A percentile compares a stretch with the other conserved stretches of the same genome.
Conservation (phyloP, 1,139 yeast genomes). For the Pichia norvegensis region DNA sequence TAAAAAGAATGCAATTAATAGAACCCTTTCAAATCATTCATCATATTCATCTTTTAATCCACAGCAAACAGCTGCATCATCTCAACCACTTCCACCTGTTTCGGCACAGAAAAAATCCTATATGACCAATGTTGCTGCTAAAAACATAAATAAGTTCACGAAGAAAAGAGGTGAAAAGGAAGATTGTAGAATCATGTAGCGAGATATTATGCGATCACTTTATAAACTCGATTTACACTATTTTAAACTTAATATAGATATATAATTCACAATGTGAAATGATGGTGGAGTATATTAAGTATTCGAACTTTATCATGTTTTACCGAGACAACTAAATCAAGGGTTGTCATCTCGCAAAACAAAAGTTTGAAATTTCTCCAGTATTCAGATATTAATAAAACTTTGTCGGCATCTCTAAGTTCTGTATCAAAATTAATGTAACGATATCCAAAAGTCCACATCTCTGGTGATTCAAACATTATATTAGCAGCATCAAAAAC, state of each 20-base stretch:
- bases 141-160: constrained; percentile 11
- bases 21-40: neutral
- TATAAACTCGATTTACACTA: too few species aligned
- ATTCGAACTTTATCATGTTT: constrained; percentile 2
- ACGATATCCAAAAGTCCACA: constrained; percentile 9
- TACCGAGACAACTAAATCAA: constrained; percentile 11
- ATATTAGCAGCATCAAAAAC: constrained; percentile 9
- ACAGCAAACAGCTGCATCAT: neutral
- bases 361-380: constrained; percentile 9
- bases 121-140: constrained; percentile 10
- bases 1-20: constrained; percentile 3
- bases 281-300: constrained; percentile 11
- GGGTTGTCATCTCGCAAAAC: constrained; percentile 5
- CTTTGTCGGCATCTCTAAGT: neutral
- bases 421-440: constrained; percentile 1
- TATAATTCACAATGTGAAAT: constrained; percentile 8
- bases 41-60: constrained; percentile 1
- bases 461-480: constrained; percentile 5
- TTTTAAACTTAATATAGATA: too few species aligned
- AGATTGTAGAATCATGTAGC: constrained; percentile 21
- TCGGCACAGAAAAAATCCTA: constrained; percentile 1
- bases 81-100: neutral
- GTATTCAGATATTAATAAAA: neutral
- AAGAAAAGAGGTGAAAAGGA: constrained; percentile 13
- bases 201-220: neutral